Conservation (phyloP, 1,139 yeast species). For the Geotrichum fermentans region DNA sequence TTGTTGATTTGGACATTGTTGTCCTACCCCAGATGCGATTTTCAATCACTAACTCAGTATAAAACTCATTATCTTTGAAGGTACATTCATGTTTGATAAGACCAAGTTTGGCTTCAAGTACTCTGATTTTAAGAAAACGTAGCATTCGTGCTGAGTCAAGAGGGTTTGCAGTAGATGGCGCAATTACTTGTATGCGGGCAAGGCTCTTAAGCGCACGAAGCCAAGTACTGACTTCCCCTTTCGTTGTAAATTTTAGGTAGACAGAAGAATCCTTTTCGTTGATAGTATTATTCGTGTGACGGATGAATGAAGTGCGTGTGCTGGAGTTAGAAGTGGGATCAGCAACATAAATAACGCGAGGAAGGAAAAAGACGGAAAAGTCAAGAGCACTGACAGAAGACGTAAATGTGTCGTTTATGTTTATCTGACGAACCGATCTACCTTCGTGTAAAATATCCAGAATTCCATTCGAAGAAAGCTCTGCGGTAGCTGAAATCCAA, state of each 20-base stretch:
- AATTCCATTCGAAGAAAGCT: constrained; percentile 5
- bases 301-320: neutral
- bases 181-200: constrained; percentile 54
- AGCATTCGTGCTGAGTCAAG: constrained; percentile 48
- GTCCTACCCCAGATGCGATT: constrained; percentile 56
- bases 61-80: constrained; percentile 24
- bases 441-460: constrained; percentile 6
- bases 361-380: constrained; percentile 8
- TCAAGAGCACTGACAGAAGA: constrained; percentile 9
- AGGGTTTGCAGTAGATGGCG: constrained; percentile 35
- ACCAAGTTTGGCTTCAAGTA: constrained; percentile 56
- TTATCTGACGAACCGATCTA: neutral
- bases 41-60: constrained; percentile 54
- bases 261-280: neutral
- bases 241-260: constrained; percentile 8
- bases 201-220: constrained; percentile 65
- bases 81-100: constrained; percentile 30
- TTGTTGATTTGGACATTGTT: constrained; percentile 42
- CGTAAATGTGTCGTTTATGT: constrained; percentile 2
- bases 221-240: constrained; percentile 51
- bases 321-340: neutral
- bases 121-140: constrained; percentile 51
- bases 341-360: constrained; percentile 10
- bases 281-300: neutral
- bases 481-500: constrained; percentile 12